Percentiles rank a stretch among this genome's conserved stretches.
Evolutionary conservation across 2,329 filamentous ascomycete genomes (phyloP).

Genomic region (Aspergillus sp.): DNA sequence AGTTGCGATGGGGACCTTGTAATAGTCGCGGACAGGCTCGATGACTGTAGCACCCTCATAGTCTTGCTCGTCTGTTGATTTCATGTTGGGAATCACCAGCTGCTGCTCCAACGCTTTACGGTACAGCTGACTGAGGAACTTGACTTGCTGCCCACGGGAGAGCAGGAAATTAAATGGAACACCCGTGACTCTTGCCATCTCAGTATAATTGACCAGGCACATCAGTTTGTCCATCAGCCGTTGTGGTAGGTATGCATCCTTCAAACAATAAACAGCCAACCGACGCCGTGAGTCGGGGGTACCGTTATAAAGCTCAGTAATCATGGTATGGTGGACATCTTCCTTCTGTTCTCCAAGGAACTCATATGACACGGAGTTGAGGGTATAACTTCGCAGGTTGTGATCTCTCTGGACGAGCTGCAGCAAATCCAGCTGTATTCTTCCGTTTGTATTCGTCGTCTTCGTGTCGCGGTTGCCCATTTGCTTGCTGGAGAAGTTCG

Average conservation of each 20-base stretch:
- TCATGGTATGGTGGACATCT: constrained; percentile 98
- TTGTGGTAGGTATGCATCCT: constrained; percentile 94
- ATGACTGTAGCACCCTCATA: constrained; percentile 99
- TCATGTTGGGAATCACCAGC: constrained; percentile 87
- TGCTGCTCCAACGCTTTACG: constrained; percentile 91
- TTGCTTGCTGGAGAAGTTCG: constrained; percentile 95
- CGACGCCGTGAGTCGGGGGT: constrained; percentile 88
- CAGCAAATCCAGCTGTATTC: constrained; percentile 89
- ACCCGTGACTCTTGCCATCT: constrained; percentile 99
- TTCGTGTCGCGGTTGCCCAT: constrained; percentile 97
- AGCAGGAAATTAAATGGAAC: constrained; percentile 96
- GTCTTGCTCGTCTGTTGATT: constrained; percentile 74
- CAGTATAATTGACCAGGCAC: constrained; percentile 97
- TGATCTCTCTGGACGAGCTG: constrained; percentile 93
- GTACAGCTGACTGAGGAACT: constrained; percentile 96
- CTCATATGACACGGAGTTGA: constrained; percentile 93
- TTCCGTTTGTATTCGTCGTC: constrained; percentile 88
- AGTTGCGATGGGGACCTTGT: constrained; percentile 91
- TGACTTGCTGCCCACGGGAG: constrained; percentile 90
- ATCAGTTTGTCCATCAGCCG: constrained; percentile 96
- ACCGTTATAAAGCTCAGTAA: constrained; percentile 95
- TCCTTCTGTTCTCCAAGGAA: constrained; percentile 98
- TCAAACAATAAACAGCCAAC: constrained; percentile 92
- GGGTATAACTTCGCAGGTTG: constrained; percentile 91
- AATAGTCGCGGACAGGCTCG: constrained; percentile 89